Evolutionary conservation across 495 filamentous ascomycete species (phyloP).

Genomic region (Talaromyces thailandensis): DNA sequence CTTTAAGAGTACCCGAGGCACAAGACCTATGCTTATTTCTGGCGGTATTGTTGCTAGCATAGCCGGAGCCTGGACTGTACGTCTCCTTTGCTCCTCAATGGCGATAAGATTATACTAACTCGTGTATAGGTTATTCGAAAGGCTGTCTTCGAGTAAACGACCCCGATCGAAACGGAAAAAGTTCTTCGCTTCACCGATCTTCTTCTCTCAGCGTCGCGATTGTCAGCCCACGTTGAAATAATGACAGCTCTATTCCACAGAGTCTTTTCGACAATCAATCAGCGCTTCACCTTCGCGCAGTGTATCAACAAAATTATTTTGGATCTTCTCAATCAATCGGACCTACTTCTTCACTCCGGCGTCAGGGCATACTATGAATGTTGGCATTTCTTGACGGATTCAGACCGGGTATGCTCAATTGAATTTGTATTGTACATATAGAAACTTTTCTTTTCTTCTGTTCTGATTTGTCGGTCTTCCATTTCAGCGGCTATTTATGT

Average conservation of each 20-base stretch:
- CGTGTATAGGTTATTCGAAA: constrained; percentile 44
- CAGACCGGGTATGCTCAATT: constrained; percentile 36
- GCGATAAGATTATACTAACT: constrained; percentile 22
- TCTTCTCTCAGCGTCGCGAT: background rate
- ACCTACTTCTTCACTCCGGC: constrained; percentile 41
- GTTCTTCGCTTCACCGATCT: background rate
- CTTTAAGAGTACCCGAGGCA: constrained; percentile 88
- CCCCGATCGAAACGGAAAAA: background rate
- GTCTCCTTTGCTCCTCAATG: constrained; percentile 19
- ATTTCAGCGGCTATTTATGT: constrained; percentile 5
- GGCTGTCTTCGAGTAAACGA: constrained; percentile 39
- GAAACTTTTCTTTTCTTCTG: constrained; percentile 11
- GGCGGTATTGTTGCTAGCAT: constrained; percentile 75
- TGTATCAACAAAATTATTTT: constrained; percentile 22
- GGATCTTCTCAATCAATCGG: constrained; percentile 11
- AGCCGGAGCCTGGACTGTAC: constrained; percentile 83
- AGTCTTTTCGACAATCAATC: background rate
- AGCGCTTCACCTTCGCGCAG: background rate
- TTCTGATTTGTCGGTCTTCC: background rate
- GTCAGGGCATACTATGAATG: constrained; percentile 30
- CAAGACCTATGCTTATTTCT: constrained; percentile 88
- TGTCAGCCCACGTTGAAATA: background rate
- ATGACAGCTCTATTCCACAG: background rate
- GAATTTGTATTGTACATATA: constrained; percentile 39
- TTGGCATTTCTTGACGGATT: constrained; percentile 39